Evolutionary conservation across 345 rosid species (phyloP).

Genomic region (Populus tremula): DNA sequence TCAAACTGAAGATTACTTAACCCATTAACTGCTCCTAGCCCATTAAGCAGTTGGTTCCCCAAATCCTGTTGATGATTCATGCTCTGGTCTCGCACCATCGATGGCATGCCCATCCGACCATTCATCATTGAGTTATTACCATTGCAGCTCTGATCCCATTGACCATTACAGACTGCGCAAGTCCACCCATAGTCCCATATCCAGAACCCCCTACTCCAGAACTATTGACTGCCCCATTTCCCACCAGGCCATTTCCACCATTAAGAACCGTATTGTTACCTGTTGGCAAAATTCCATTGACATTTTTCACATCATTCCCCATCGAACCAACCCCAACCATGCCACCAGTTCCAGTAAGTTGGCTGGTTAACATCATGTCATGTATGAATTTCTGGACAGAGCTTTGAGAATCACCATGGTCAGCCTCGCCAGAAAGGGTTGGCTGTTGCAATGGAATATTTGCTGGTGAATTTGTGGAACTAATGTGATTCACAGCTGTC

Average conservation of each 20-base stretch:
- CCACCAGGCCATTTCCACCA: conserved; percentile 43
- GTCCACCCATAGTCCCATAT: conserved; percentile 51
- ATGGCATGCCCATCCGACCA: conserved; percentile 58
- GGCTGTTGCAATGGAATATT: conserved; percentile 56
- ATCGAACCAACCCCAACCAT: conserved; percentile 56
- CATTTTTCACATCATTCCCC: conserved; percentile 54
- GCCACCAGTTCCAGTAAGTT: conserved; percentile 48
- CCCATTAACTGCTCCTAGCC: conserved; percentile 73
- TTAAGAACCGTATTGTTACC: conserved; percentile 45
- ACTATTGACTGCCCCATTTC: conserved; percentile 50
- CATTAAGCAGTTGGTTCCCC: conserved; percentile 67
- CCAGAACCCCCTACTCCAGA: conserved; percentile 43
- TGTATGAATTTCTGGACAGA: conserved; percentile 87
- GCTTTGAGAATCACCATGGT: conserved; percentile 63
- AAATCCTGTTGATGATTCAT: conserved; percentile 71
- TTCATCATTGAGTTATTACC: conserved; percentile 60
- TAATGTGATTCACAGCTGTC: conserved; percentile 53
- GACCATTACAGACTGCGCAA: conserved; percentile 51
- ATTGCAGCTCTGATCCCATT: conserved; percentile 69
- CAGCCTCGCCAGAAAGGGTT: conserved; percentile 52
- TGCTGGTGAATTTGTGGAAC: conserved; percentile 56
- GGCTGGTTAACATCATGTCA: conserved; percentile 66
- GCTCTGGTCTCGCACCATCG: conserved; percentile 58
- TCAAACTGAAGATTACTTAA: conserved; percentile 73
- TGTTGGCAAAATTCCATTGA: conserved; percentile 47